Evolutionary conservation across 202 grass and related monocot genomes (phyloP), one percentile per base, ranked within the genome.

Genomic region (Miscanthus sacchariflorus): DNA sequence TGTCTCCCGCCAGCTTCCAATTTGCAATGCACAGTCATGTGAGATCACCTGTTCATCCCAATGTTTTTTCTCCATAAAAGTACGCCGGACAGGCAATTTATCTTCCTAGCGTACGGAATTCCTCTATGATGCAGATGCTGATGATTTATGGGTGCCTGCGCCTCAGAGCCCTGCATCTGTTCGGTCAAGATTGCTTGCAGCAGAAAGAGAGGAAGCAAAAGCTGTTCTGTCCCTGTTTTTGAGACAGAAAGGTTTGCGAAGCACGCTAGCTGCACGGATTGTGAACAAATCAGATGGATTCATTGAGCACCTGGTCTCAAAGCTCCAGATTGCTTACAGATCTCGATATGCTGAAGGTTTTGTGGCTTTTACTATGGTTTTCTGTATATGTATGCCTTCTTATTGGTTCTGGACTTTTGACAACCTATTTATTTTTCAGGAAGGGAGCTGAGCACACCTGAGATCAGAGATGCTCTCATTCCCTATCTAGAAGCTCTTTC

Each of bases 231-330:
- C 92, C 25, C 87, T 99, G 72, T 99, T 96, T 81, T 86, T 99
- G 82, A 89, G 82, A 77, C 89, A 93, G 84, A 92, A 95, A 87
- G 96, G 96, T 76, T 86, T 96, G 48, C 96, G 92, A 83, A 99
- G 90, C 79, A 80, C 90, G 13, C 56, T 89, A 61, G 92, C 96
- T 50, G 85, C 94, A 71, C 90, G 91, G 44, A 84, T 91, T 21
- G 95, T 90, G 75, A 99, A 99, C 35, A 99, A 96, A 84, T 93
- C 94, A 49, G 94, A 96, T 87, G 85, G 91, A 35, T 99, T 99
- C 77, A 83, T 99, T 68, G 96, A 96, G 24, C 82, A 96, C 76
- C 89, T 99, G 11, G 78, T 96, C 35, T 92, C 86, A 18, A 96
- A 88, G 78, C 96, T 99, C 88, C 94, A 93, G 23, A 81, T 67